A percentile compares a stretch with the other conserved stretches of the same genome.
Conservation (phyloP, 805 yeast genomes). For the Yarrowia hollandica region DNA sequence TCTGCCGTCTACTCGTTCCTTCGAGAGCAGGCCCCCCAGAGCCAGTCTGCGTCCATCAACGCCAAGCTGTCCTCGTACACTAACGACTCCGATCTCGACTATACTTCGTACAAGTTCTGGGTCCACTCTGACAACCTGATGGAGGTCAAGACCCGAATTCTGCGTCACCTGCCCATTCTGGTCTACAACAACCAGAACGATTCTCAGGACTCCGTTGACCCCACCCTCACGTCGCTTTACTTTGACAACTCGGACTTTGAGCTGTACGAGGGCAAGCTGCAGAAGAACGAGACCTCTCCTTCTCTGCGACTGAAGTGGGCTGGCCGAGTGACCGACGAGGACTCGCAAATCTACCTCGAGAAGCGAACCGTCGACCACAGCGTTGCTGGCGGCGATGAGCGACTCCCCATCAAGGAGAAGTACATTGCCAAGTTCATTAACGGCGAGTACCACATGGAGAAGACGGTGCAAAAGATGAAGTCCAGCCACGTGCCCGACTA, state of each 20-base stretch:
- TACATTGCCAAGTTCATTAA: constrained; percentile 71
- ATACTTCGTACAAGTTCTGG: constrained; percentile 82
- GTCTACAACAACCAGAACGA: constrained; percentile 61
- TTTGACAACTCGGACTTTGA: constrained; percentile 84
- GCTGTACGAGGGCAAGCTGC: constrained; percentile 78
- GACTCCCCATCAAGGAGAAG: constrained; percentile 75
- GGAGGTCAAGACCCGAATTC: constrained; percentile 95
- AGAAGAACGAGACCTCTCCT: constrained; percentile 66
- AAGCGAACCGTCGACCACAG: constrained; percentile 64
- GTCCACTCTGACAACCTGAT: constrained; percentile 93
- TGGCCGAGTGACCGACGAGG: constrained; percentile 67
- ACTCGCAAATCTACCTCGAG: constrained; percentile 79
- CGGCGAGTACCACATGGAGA: constrained; percentile 51
- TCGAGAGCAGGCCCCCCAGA: constrained; percentile 62
- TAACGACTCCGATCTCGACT: constrained; percentile 42
- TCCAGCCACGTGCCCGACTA: constrained; percentile 59
- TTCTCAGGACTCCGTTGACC: constrained; percentile 56
- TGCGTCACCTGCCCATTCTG: constrained; percentile 89
- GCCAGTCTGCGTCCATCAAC: constrained; percentile 42
- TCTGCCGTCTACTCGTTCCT: constrained; percentile 79
- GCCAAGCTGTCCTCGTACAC: constrained; percentile 41
- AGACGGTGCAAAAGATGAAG: constrained; percentile 59
- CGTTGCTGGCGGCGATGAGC: constrained; percentile 45
- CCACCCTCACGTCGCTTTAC: constrained; percentile 80
- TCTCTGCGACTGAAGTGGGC: constrained; percentile 88